Evolutionary conservation across 495 filamentous ascomycete genomes (phyloP), one percentile per base, ranked within the genome.

Genomic region (Xanthoparmelia taractica): DNA sequence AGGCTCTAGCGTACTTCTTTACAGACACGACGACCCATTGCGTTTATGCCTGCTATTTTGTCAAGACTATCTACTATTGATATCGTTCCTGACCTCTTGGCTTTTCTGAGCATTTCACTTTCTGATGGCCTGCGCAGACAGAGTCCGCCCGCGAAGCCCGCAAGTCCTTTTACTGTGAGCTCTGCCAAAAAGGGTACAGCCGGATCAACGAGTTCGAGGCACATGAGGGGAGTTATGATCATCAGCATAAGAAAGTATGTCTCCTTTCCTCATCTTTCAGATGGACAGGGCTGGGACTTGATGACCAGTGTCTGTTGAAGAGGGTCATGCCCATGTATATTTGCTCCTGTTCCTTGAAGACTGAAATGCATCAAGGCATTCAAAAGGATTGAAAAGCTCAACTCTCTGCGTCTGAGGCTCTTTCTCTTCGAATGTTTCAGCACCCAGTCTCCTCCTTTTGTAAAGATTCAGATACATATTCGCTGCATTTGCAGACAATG

Each of bases 131-230:
- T 40, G 57, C 57, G 57, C 75, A 92, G 76, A 96, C 93, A 5
- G 87, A 92, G 65, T 90, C 87, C 41, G 93, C 93, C 1, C 86
- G 90, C 41, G 90, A 91, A 69, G 93, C 93, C 8, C 79, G 88
- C n/a, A 89, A 88, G 67, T 84, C 90, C 34, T 96, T 98, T 77
- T 91, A 89, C 75, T 98, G 82, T 61, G 79, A 78, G 12, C 74
- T 85, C 23, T 85, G 83, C 73, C 78, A 77, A 60, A 85, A 85
- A 66, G 84, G 83, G 18, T 85, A 85, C 67, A 79, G 77, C 6
- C 81, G 83, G 27, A 80, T 83, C 62, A 83, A 84, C 2, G 83
- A 85, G 65, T 84, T 81, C 59, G 83, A 85, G 73, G 83, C 83
- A 12, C 83, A 85, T 67, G 84, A 85, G 67, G 76, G 75, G 13